Evolutionary conservation across 2,329 filamentous ascomycete species (phyloP).

Genomic region (Colletotrichum magnum): DNA sequence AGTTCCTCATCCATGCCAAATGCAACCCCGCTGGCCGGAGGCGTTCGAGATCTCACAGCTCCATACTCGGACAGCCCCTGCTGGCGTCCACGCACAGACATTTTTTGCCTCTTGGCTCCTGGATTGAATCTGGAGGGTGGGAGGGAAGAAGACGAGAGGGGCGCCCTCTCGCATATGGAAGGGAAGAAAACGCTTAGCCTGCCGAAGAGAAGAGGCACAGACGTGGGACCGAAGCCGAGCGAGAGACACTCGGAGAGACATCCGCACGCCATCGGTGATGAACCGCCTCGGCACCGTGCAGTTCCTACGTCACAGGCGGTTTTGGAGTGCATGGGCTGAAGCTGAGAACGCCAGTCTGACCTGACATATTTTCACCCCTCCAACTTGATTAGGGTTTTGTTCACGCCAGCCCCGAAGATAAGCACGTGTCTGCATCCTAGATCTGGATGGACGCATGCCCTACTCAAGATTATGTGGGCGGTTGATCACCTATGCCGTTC

Average conservation of each 20-base stretch:
- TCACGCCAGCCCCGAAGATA: constrained; percentile 1
- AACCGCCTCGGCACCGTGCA: constrained; percentile 21
- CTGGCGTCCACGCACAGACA: constrained; percentile 31
- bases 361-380: constrained; percentile 2
- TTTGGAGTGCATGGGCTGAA: constrained; percentile 22
- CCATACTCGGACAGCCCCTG: constrained; percentile 29
- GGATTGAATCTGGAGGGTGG: constrained; percentile 26
- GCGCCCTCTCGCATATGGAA: constrained; percentile 4
- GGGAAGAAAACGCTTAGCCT: constrained; percentile 26
- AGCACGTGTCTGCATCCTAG: constrained; percentile 34
- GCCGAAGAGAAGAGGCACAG: constrained; percentile 13
- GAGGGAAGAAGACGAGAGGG: background rate
- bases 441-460: constrained; percentile 24
- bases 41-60: constrained; percentile 38
- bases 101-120: constrained; percentile 34
- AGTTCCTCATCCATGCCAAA: constrained; percentile 29
- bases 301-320: constrained; percentile 36
- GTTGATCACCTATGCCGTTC: constrained; percentile 29
- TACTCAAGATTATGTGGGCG: constrained; percentile 12
- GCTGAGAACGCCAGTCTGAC: constrained; percentile 21
- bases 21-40: constrained; percentile 35
- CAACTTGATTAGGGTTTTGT: constrained; percentile 27
- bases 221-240: background rate
- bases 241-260: constrained; percentile 10
- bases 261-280: constrained; percentile 19